Evolutionary conservation across 257 asterid species (phyloP).

Genomic region (Fraxinus anomala): DNA sequence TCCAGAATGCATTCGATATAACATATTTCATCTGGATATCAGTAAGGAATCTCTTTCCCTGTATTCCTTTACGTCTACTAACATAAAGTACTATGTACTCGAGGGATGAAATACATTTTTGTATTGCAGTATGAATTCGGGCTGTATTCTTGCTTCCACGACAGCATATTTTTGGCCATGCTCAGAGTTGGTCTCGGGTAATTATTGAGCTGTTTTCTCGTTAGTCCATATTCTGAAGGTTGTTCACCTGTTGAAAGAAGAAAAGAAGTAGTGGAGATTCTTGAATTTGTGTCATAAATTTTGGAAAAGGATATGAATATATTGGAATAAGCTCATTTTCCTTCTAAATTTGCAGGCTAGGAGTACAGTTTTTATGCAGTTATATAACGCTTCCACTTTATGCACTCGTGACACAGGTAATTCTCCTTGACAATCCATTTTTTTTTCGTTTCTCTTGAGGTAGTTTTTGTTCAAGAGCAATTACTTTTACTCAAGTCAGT

Average conservation of each 20-base stretch:
- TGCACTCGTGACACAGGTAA: constrained; percentile 95
- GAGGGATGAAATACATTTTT: not conserved
- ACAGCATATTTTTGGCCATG: constrained; percentile 52
- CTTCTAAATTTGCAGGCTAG: constrained; percentile 48
- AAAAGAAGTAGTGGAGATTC: not conserved
- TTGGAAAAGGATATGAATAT: not conserved
- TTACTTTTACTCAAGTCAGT: not conserved
- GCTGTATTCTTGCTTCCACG: constrained; percentile 78
- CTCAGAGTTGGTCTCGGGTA: constrained; percentile 81
- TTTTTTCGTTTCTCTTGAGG: not conserved
- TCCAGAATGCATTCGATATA: constrained; percentile 94
- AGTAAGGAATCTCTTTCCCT: constrained; percentile 40
- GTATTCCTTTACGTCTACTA: not conserved
- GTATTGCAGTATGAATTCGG: constrained; percentile 91
- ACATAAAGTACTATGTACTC: not conserved
- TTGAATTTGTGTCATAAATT: not conserved
- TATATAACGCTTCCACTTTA: constrained; percentile 93
- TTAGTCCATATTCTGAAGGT: not conserved
- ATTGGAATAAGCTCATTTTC: not conserved
- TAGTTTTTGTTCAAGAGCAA: not conserved
- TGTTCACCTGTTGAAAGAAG: not conserved
- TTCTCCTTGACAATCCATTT: not conserved
- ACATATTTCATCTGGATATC: constrained; percentile 88
- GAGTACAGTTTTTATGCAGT: constrained; percentile 80
- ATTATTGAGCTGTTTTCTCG: constrained; percentile 17